Evolutionary conservation across 345 rosid genomes (phyloP).

Genomic region (Citrus glauca): DNA sequence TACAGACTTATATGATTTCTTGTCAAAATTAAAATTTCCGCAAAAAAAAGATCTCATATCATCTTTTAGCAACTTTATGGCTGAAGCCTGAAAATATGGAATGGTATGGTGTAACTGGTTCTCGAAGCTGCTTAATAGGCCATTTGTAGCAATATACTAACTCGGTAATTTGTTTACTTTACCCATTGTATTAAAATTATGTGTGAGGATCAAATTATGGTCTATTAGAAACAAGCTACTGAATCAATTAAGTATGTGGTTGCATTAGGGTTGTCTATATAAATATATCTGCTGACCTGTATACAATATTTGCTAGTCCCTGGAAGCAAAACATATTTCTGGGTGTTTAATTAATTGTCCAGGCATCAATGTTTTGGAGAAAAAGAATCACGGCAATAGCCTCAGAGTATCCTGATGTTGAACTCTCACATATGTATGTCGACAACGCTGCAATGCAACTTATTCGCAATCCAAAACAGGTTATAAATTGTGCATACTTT

Average conservation of each 20-base stretch:
- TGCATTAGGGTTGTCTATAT: neutral
- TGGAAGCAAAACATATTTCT: neutral
- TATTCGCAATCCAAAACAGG: constrained; percentile 94
- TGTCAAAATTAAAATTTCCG: neutral
- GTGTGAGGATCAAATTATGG: neutral
- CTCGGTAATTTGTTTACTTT: neutral
- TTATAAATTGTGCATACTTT: constrained; percentile 7
- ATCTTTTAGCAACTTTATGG: neutral
- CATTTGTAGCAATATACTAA: neutral
- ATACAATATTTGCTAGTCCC: neutral
- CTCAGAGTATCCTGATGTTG: constrained; percentile 85
- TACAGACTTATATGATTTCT: neutral
- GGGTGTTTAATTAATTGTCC: constrained; percentile 4
- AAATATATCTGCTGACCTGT: neutral
- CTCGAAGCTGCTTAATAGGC: neutral
- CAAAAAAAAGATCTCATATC: neutral
- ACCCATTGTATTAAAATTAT: neutral
- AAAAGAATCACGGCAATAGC: constrained; percentile 69
- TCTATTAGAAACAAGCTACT: neutral
- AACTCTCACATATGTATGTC: constrained; percentile 96
- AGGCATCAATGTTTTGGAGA: constrained; percentile 98
- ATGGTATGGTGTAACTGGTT: neutral
- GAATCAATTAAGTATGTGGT: neutral
- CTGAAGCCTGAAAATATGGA: neutral
- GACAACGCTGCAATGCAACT: constrained; percentile 99